phyloP scores from a whole-genome alignment of 345 rosid species.

The Citrus hindsii region DNA sequence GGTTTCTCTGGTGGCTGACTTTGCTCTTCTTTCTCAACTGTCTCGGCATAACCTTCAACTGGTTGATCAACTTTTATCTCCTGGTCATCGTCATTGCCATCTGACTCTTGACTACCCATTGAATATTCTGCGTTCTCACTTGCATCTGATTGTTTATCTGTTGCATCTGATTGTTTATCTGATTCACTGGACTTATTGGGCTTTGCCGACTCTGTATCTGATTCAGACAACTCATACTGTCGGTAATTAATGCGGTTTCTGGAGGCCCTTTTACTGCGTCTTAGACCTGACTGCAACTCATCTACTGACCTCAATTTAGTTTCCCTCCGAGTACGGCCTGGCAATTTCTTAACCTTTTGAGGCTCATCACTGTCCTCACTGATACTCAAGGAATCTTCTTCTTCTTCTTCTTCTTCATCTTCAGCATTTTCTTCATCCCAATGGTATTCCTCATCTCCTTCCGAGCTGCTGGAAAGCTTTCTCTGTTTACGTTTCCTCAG shows the following conservation, averaged over 20 bases:
- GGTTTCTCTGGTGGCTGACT: conserved; percentile 42
- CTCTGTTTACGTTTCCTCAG: conserved; percentile 76
- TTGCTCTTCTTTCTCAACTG: conserved; percentile 38
- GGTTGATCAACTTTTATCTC: conserved; percentile 47
- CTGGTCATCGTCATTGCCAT: conserved; percentile 47
- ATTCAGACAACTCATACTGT: conserved; percentile 81
- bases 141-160: conserved; percentile 56
- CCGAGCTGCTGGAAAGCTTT: conserved; percentile 82
- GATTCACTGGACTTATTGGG: conserved; percentile 50
- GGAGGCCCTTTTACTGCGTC: conserved; percentile 93
- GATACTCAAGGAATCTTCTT: conserved; percentile 68
- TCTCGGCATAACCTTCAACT: conserved; percentile 31
- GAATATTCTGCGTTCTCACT: conserved; percentile 61
- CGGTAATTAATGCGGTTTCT: conserved; percentile 69
- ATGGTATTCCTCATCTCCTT: conserved; percentile 91
- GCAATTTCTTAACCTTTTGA: conserved; percentile 62
- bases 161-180: conserved; percentile 57
- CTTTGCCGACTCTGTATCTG: conserved; percentile 68
- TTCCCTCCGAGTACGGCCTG: conserved; percentile 67
- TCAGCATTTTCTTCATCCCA: conserved; percentile 96
- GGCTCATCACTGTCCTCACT: conserved; percentile 87
- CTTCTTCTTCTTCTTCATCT: conserved; percentile 48
- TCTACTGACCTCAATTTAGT: conserved; percentile 69
- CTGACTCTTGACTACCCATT: conserved; percentile 58
- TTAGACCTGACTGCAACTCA: conserved; percentile 76